Percentiles rank a stretch among this genome's conserved stretches.
Conservation (phyloP, 345 rosid species). For the Laguncularia racemosa region DNA sequence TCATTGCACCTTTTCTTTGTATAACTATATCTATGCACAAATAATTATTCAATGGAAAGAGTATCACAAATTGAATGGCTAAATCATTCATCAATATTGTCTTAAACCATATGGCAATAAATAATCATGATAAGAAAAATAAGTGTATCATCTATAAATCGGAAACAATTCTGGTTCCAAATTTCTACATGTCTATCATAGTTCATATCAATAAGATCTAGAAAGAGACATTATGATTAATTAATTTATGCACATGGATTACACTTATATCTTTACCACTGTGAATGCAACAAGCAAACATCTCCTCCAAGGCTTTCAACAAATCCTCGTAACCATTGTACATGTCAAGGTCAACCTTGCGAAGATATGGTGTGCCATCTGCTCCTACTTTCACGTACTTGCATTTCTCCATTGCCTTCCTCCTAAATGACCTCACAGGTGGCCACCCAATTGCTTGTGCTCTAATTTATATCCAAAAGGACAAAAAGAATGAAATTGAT, state of each 20-base stretch:
- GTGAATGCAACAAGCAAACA: slow-evolving; percentile 19
- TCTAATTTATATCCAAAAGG: background rate
- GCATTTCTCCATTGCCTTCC: slow-evolving; percentile 9
- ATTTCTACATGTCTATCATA: too few species aligned
- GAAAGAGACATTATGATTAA: too few species aligned
- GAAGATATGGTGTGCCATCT: slow-evolving; percentile 22
- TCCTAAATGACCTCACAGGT: slow-evolving; percentile 17
- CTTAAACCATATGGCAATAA: too few species aligned
- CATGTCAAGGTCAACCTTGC: slow-evolving; percentile 21
- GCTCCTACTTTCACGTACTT: slow-evolving; percentile 23
- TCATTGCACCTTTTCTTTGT: background rate
- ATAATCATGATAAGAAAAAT: too few species aligned
- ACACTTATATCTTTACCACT: background rate
- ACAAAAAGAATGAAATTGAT: background rate
- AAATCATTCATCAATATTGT: too few species aligned
- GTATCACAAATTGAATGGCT: too few species aligned
- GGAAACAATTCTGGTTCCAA: too few species aligned
- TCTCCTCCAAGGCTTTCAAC: slow-evolving; percentile 8
- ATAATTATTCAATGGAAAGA: too few species aligned
- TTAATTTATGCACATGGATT: too few species aligned
- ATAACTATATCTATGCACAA: too few species aligned
- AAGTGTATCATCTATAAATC: too few species aligned
- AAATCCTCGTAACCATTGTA: slow-evolving; percentile 16
- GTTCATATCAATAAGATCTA: too few species aligned
- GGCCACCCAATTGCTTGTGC: slow-evolving; percentile 22